Percentiles rank a stretch among this genome's conserved stretches.
Evolutionary conservation across 179 eudicot genomes (phyloP).

Genomic region (Heliamphora pulchella): DNA sequence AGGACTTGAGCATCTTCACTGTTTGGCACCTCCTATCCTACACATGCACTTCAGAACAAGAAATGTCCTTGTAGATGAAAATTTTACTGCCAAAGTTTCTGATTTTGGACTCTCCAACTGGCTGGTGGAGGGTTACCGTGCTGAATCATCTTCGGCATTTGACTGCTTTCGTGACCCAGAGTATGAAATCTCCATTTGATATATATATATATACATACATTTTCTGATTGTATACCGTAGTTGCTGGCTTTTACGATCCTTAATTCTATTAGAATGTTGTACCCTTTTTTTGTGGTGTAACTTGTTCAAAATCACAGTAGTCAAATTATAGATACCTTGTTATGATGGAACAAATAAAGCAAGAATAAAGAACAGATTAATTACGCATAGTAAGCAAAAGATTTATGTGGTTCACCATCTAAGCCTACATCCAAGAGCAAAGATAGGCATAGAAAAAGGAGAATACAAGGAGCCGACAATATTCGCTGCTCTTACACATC

Average conservation of each 20-base stretch:
- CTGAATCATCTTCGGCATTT: conserved; percentile 21
- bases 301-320: background rate
- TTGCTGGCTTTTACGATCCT: too few species aligned
- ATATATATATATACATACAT: too few species aligned
- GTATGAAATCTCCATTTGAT: conserved; percentile 11
- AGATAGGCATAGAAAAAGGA: too few species aligned
- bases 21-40: conserved; percentile 17
- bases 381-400: too few species aligned
- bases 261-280: too few species aligned
- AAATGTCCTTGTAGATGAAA: conserved; percentile 22
- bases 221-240: too few species aligned
- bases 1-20: conserved; percentile 27
- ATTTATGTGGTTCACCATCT: too few species aligned
- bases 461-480: too few species aligned
- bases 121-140: conserved; percentile 12
- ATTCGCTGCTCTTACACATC: too few species aligned
- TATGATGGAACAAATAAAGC: too few species aligned
- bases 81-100: conserved; percentile 18
- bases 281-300: background rate
- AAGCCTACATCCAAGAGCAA: too few species aligned
- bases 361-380: too few species aligned
- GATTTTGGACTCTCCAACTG: conserved; percentile 17
- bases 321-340: background rate
- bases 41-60: conserved; percentile 25
- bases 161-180: conserved; percentile 26